These are phyloP conservation scores for Sporothrix curviconia DNA, from an alignment of 2,329 filamentous ascomycete species.

Conservation along the genomic window DNA sequence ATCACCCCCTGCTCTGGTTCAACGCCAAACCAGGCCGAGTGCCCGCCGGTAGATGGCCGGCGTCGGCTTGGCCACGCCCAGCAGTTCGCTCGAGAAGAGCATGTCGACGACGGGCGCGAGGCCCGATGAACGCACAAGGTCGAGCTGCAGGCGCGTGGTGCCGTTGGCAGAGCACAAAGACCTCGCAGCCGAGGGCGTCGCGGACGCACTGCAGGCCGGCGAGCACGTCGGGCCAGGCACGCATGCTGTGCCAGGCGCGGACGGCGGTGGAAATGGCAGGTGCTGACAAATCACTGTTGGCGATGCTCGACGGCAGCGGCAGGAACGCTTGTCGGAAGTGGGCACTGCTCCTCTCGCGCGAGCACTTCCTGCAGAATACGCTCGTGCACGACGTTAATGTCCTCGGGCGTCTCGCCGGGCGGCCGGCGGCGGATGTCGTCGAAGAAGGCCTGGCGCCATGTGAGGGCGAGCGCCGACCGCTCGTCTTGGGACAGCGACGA, in stretches of 20 bases:
- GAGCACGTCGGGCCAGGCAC: neutral
- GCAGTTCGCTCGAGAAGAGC: constrained; percentile 45
- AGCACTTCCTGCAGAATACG: too few relatives aligned
- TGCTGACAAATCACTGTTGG: too few relatives aligned
- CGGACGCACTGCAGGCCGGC: neutral
- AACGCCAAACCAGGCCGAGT: constrained; percentile 35
- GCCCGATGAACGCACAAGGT: constrained; percentile 41
- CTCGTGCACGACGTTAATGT: too few relatives aligned
- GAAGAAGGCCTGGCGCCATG: constrained; percentile 47
- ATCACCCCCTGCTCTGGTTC: constrained; percentile 40
- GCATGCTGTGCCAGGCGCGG: too few relatives aligned
- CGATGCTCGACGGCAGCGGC: too few relatives aligned
- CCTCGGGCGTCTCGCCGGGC: too few relatives aligned
- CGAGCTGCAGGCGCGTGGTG: constrained; percentile 41
- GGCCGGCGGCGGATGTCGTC: constrained; percentile 33
- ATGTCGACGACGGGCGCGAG: constrained; percentile 38
- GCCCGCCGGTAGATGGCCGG: constrained; percentile 40
- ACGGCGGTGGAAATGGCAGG: too few relatives aligned
- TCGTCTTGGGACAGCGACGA: constrained; percentile 25
- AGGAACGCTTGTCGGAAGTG: too few relatives aligned
- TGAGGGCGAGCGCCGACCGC: constrained; percentile 38
- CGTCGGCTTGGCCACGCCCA: constrained; percentile 43
- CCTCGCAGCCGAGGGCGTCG: too few relatives aligned
- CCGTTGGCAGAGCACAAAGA: constrained; percentile 6
- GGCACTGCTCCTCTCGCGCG: too few relatives aligned